Percentiles rank a stretch among this genome's conserved stretches.
Conservation (phyloP, 2,329 filamentous ascomycete genomes). For the Trichoderma atrobrunneum region DNA sequence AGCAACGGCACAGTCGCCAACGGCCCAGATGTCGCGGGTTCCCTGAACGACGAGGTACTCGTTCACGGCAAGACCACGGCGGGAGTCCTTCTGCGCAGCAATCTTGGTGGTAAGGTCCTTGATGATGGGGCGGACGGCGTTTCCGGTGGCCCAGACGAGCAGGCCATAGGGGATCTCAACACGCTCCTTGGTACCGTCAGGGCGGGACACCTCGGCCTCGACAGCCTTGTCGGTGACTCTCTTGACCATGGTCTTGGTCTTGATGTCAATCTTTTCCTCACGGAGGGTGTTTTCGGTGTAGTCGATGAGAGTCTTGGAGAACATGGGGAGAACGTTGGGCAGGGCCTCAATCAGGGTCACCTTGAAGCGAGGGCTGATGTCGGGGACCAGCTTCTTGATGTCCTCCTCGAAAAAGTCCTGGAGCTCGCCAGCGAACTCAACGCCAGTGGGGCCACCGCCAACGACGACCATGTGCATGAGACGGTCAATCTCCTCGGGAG, state of each 20-base stretch:
- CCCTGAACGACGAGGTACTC: constrained; percentile 99
- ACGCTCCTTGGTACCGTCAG: constrained; percentile 79
- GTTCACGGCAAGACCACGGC: constrained; percentile 92
- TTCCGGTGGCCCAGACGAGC: constrained; percentile 97
- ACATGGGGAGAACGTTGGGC: constrained; percentile 94
- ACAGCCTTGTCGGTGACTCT: constrained; percentile 90
- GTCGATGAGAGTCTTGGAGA: constrained; percentile 98
- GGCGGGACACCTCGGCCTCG: constrained; percentile 78
- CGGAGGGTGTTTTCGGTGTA: constrained; percentile 99
- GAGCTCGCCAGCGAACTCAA: constrained; percentile 97
- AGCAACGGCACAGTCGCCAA: constrained; percentile 94
- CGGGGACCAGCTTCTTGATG: constrained; percentile 95
- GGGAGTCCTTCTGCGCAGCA: constrained; percentile 90
- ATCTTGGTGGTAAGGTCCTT: constrained; percentile 90
- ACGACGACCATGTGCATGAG: constrained; percentile 97
- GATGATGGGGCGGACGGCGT: constrained; percentile 84
- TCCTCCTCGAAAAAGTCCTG: constrained; percentile 99
- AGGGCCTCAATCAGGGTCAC: constrained; percentile 97
- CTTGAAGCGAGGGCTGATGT: constrained; percentile 92
- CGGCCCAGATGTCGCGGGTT: constrained; percentile 94
- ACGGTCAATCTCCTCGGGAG: constrained; percentile 81
- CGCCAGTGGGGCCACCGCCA: constrained; percentile 90
- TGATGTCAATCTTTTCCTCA: constrained; percentile 96
- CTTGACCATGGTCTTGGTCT: constrained; percentile 99
- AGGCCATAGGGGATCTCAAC: constrained; percentile 89